Conservation (phyloP, 495 filamentous ascomycete genomes). For the Annulohypoxylon bovei region DNA sequence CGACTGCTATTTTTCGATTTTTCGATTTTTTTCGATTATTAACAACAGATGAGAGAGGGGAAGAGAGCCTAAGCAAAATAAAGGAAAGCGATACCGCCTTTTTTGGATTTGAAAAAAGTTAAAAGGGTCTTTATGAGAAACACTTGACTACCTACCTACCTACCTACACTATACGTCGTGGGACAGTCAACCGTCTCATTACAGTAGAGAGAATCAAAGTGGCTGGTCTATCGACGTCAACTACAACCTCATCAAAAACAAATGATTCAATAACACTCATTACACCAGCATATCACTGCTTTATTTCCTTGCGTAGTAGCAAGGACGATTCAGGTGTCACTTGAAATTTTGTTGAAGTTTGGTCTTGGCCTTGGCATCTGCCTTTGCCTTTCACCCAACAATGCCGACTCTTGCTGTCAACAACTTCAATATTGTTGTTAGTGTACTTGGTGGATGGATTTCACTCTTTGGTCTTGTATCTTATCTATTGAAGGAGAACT, state of each 20-base stretch:
- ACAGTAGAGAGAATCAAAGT: constrained; percentile 34
- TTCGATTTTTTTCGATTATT: neutral
- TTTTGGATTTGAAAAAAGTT: neutral
- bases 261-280: constrained; percentile 63
- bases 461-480: constrained; percentile 88
- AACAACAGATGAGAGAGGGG: neutral
- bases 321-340: constrained; percentile 53
- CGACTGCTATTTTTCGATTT: neutral
- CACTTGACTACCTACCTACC: neutral
- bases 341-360: constrained; percentile 28
- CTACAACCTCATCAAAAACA: constrained; percentile 17
- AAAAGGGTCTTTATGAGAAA: neutral
- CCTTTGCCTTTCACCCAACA: constrained; percentile 26
- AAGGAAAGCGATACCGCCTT: neutral
- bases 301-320: constrained; percentile 40
- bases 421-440: constrained; percentile 91
- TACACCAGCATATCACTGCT: constrained; percentile 44
- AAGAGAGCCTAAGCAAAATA: neutral
- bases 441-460: constrained; percentile 86
- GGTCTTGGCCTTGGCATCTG: neutral
- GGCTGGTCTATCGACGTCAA: constrained; percentile 23
- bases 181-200: neutral
- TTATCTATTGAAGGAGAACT: constrained; percentile 87
- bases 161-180: neutral
- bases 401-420: constrained; percentile 84